phyloP scores from a whole-genome alignment of 2,329 filamentous ascomycete genomes.

The Pestalotiopsis sp. region DNA sequence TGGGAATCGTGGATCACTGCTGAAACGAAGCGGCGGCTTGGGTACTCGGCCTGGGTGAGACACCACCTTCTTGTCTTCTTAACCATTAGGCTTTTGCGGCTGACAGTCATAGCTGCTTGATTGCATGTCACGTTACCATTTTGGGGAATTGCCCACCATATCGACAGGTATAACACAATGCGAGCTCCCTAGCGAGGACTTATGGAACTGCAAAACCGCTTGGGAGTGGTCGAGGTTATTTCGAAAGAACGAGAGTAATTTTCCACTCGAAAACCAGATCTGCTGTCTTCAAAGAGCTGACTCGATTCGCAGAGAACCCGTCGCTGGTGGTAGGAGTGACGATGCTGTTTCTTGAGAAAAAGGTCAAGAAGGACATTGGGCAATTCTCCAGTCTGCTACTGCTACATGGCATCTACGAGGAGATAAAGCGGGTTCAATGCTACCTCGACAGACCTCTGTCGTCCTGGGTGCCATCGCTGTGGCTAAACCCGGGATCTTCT shows the following conservation, averaged over 20 bases:
- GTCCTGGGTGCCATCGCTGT: slow-evolving; percentile 1
- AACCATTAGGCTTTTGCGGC: not conserved
- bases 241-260: not conserved
- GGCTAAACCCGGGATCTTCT: not conserved
- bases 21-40: not conserved
- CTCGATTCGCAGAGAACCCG: not conserved
- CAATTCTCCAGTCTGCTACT: not conserved
- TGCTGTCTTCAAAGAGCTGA: not conserved
- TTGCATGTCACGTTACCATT: slow-evolving; percentile 6
- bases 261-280: not conserved
- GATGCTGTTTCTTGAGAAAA: not conserved
- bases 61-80: no score
- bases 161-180: not conserved
- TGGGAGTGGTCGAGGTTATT: not conserved
- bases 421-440: not conserved
- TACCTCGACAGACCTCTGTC: not conserved
- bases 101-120: not conserved
- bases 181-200: not conserved
- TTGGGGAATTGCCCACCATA: not conserved
- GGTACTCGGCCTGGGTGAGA: not conserved
- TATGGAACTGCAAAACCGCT: not conserved
- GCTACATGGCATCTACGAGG: slow-evolving; percentile 2
- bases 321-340: not conserved
- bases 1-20: not conserved
- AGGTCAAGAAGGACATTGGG: not conserved